These are phyloP conservation scores for Acephala macrosclerotiorum DNA, from an alignment of 2,329 filamentous ascomycete genomes.

Conservation along the genomic window DNA sequence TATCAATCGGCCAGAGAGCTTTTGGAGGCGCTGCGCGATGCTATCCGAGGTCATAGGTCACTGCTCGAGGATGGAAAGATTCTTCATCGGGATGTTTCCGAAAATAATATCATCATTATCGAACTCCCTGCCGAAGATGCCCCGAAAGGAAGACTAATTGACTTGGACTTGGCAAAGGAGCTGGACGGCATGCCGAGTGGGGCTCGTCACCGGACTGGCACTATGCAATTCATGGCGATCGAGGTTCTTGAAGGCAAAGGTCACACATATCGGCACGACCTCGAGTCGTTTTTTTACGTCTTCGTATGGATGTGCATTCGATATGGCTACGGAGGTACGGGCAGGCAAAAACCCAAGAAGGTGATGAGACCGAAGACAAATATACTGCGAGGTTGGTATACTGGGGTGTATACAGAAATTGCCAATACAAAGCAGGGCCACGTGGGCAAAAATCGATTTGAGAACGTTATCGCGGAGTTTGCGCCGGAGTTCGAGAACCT, in stretches of 20 bases:
- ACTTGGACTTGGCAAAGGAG: conserved; percentile 33
- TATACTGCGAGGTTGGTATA: conserved; percentile 39
- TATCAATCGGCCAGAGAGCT: conserved; percentile 45
- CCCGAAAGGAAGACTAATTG: conserved; percentile 31
- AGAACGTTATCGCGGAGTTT: conserved; percentile 31
- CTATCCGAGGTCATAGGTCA: conserved; percentile 43
- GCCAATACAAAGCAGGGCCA: no score
- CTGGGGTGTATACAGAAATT: conserved; percentile 37
- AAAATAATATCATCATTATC: conserved; percentile 49
- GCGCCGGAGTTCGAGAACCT: conserved; percentile 30
- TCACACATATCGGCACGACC: conserved; percentile 43
- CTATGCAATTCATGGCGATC: conserved; percentile 31
- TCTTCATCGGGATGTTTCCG: conserved; percentile 48
- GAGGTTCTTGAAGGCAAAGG: conserved; percentile 28
- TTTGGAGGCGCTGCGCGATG: conserved; percentile 43
- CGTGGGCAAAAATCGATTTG: conserved; percentile 31
- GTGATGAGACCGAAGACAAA: conserved; percentile 23
- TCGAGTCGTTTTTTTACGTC: conserved; percentile 46
- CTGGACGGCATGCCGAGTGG: conserved; percentile 28
- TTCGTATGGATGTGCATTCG: conserved; percentile 41
- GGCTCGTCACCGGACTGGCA: conserved; percentile 30
- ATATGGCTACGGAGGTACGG: conserved; percentile 28
- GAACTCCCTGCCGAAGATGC: conserved; percentile 19
- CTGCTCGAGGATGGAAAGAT: conserved; percentile 45
- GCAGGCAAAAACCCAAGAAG: conserved; percentile 27